Conservation (phyloP, 176 grass and related monocot genomes). For the Oryza australiensis region DNA sequence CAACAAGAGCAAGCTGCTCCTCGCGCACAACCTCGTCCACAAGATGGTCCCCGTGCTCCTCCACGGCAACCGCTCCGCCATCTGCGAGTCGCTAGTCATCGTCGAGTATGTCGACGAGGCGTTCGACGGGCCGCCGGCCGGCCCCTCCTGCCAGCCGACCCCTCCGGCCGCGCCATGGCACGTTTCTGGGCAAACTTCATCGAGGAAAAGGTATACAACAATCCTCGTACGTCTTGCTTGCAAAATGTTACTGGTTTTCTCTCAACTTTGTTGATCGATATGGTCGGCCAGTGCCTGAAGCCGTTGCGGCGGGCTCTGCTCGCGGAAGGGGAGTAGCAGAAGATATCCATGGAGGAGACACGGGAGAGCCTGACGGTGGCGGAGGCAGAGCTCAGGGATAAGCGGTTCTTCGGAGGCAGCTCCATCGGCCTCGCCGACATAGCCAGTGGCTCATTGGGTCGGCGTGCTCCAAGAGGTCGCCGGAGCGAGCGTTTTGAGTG, state of each 20-base stretch:
- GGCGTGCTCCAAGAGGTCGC: background rate
- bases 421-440: background rate
- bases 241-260: no score
- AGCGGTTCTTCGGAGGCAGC: constrained; percentile 16
- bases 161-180: background rate
- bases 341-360: constrained; percentile 11
- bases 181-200: no score
- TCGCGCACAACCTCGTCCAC: no score
- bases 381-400: background rate
- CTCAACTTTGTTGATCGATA: no score
- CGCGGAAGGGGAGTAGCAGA: constrained; percentile 32
- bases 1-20: no score
- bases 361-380: background rate
- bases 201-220: no score
- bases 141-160: constrained; percentile 6
- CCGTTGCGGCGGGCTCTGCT: constrained; percentile 39
- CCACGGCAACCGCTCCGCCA: constrained; percentile 30
- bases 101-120: constrained; percentile 63
- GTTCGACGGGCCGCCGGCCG: constrained; percentile 30
- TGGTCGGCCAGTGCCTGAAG: constrained; percentile 12
- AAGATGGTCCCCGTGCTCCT: no score
- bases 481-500: background rate
- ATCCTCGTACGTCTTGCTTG: no score
- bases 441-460: background rate
- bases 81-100: constrained; percentile 51